phyloP scores from a whole-genome alignment of 371 early-diverging fungal species.

The Dichotomocladium elegans region DNA sequence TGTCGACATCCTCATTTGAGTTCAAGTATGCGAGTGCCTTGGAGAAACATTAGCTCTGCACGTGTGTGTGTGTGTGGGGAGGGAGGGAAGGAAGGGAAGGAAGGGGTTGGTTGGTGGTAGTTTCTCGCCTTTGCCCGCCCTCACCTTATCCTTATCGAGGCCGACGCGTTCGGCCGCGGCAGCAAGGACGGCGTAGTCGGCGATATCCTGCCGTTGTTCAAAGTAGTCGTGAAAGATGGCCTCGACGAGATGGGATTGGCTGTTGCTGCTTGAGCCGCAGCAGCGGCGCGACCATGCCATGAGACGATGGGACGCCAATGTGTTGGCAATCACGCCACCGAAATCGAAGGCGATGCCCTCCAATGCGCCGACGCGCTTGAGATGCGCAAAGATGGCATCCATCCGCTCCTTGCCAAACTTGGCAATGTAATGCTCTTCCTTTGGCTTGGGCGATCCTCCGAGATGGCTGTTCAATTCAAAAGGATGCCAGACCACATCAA shows the following conservation, averaged over 20 bases:
- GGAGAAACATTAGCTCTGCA: slow-evolving; percentile 49
- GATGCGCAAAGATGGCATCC: slow-evolving; percentile 39
- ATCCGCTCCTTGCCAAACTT: slow-evolving; percentile 60
- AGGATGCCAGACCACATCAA: slow-evolving; percentile 59
- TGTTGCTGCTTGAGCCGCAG: too few relatives aligned
- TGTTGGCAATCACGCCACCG: slow-evolving; percentile 61
- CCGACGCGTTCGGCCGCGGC: slow-evolving; percentile 59
- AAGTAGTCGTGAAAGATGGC: slow-evolving; percentile 63
- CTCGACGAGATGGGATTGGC: slow-evolving; percentile 58
- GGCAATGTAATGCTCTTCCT: slow-evolving; percentile 41
- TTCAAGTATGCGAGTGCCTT: slow-evolving; percentile 42
- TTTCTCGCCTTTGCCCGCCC: neutral
- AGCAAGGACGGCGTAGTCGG: slow-evolving; percentile 51
- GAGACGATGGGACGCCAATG: slow-evolving; percentile 67
- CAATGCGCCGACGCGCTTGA: slow-evolving; percentile 48
- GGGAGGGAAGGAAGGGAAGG: too few relatives aligned
- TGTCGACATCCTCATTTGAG: slow-evolving; percentile 45
- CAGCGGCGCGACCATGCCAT: slow-evolving; percentile 52
- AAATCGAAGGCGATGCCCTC: slow-evolving; percentile 62
- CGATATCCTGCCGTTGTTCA: slow-evolving; percentile 60
- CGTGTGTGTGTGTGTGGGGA: slow-evolving; percentile 5
- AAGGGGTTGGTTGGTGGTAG: neutral
- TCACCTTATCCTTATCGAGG: slow-evolving; percentile 42
- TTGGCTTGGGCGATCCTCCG: slow-evolving; percentile 50
- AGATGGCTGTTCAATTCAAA: too few relatives aligned